Base-by-base conservation (phyloP, 129 eudicot genomes). In the Mikania micrantha region DNA sequence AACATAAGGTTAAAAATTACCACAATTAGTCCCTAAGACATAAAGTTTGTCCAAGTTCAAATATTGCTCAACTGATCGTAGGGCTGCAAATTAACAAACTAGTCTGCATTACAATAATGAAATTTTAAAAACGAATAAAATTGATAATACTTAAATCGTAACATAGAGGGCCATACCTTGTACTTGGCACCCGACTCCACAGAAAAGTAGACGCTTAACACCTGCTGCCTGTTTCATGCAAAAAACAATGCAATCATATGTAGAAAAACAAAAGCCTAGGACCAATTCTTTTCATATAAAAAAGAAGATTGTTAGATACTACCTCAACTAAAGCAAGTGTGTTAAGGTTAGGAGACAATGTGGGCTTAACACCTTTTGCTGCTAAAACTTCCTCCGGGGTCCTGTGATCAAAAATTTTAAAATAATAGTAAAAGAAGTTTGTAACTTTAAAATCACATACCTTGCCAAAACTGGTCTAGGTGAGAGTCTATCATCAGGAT, bases 141-240 rank as follows among this genome's bases (percentile, higher is more conserved):
- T 28, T 42, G 67, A 65, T 13, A 16, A 29, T 7, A 21, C 25
- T 45, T 24, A 75, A 34, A 29, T 41, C 28, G 63, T 9, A 34
- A 61, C 32, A 73, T 39, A 45, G 20, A 22, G 48, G 42, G 9
- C 13, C 28, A 66, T 69, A 93, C 98, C 98, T 88, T 93, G 98
- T 68, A 93, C 98, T 83, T 93, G 98, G 83, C 98, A 93, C 50
- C 98, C 98, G 41, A 93, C 98, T 70, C 98, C 98, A 73, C 98
- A 88, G 69, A 93, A 93, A 34, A 93, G 96, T 50, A 93, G 89
- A 67, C 96, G 92, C 54, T 93, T 93, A 38, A 93, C 98, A 38
- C 95, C 96, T 53, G 98, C 95, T 54, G 98, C 96, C 97, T 91
- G 84, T 74, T 40, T 34, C 32, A 66, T 58, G 59, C 4, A 9